Conservation (phyloP, 2,329 filamentous ascomycete species). For the Juglanconis juglandina region DNA sequence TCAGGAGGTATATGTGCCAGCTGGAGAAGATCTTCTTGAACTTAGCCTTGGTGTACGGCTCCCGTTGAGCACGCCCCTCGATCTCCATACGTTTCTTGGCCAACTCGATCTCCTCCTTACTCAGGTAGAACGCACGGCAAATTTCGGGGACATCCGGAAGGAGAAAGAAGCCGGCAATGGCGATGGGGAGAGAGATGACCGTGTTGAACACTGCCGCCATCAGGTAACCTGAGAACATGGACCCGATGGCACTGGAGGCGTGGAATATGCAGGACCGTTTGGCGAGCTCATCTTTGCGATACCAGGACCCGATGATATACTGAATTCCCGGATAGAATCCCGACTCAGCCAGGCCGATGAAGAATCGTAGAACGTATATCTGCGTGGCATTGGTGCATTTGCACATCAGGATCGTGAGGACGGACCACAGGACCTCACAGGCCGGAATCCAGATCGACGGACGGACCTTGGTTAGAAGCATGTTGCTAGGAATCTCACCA, state of each 20-base stretch:
- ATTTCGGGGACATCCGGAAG: constrained; percentile 39
- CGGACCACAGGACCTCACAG: constrained; percentile 34
- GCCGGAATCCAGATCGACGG: constrained; percentile 42
- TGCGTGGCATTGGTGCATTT: constrained; percentile 31
- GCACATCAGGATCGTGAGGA: constrained; percentile 32
- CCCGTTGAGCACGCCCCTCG: constrained; percentile 42
- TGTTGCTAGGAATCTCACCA: constrained; percentile 34
- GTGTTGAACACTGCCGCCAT: constrained; percentile 40
- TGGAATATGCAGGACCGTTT: constrained; percentile 49
- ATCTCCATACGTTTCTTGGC: constrained; percentile 39
- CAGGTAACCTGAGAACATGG: constrained; percentile 57
- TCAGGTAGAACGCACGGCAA: constrained; percentile 35
- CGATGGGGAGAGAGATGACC: constrained; percentile 53
- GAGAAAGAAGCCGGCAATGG: constrained; percentile 48
- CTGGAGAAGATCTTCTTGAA: constrained; percentile 58
- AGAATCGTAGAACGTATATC: constrained; percentile 40
- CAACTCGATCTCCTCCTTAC: constrained; percentile 33
- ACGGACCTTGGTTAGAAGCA: constrained; percentile 37
- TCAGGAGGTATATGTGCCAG: constrained; percentile 63
- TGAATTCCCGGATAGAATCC: constrained; percentile 39
- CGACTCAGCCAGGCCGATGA: constrained; percentile 40
- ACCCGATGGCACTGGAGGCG: constrained; percentile 47
- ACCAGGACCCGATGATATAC: constrained; percentile 45
- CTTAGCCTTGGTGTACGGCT: constrained; percentile 43
- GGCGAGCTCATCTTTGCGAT: constrained; percentile 42